These are phyloP conservation scores for Lycium barbarum DNA, from an alignment of 257 asterid genomes.

Conservation along the genomic window DNA sequence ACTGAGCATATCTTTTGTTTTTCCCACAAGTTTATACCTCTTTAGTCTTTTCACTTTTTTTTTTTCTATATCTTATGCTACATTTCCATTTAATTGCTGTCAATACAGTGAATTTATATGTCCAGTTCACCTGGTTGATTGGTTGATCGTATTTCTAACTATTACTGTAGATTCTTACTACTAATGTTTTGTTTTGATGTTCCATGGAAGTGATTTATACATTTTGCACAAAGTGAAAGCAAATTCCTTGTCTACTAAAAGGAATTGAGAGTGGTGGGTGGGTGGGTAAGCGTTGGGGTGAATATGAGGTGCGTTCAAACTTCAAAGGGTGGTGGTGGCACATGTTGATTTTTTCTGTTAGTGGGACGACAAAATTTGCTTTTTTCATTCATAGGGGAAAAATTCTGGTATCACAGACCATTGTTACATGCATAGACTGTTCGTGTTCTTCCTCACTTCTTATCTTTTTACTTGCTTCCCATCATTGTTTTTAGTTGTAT, in stretches of 20 bases:
- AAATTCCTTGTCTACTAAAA: neutral
- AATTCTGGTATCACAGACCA: neutral
- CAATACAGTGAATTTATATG: neutral
- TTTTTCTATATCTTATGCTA: neutral
- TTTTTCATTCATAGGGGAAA: neutral
- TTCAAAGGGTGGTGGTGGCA: neutral
- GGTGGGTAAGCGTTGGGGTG: no score
- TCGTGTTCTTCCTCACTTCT: neutral
- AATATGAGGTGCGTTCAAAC: no score
- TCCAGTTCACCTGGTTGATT: neutral
- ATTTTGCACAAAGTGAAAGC: neutral
- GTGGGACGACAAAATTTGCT: neutral
- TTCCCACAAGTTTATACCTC: neutral
- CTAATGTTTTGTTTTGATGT: neutral
- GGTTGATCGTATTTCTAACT: neutral
- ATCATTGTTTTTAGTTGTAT: neutral
- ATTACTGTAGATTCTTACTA: neutral
- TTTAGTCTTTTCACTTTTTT: neutral
- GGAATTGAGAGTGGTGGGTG: neutral
- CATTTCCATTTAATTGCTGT: neutral
- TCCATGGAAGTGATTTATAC: neutral
- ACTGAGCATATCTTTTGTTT: no score
- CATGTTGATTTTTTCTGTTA: neutral
- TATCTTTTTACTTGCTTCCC: neutral
- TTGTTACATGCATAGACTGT: neutral